Evolutionary conservation across 2,329 filamentous ascomycete genomes (phyloP).

Genomic region (Microsporum audouinii): DNA sequence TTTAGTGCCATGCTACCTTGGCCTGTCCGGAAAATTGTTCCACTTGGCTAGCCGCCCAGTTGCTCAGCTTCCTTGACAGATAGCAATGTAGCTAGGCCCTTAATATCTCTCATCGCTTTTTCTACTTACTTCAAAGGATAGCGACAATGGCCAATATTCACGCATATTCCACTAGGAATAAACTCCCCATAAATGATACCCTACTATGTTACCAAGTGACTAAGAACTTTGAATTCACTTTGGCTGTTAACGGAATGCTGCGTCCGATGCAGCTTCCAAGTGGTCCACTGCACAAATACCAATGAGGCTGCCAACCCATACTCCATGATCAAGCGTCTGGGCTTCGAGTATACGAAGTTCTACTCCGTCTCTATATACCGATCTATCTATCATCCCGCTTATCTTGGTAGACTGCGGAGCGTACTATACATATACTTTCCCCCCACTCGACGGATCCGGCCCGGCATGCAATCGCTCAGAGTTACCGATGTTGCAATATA

Average conservation of each 20-base stretch:
- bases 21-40: background rate
- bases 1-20: background rate
- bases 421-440: background rate
- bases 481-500: background rate
- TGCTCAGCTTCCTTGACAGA: background rate
- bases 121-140: background rate
- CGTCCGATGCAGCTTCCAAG: background rate
- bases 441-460: background rate
- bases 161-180: background rate
- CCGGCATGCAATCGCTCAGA: background rate
- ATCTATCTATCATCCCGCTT: background rate
- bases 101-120: background rate
- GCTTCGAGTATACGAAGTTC: background rate
- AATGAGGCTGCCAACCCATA: background rate
- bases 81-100: background rate
- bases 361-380: background rate
- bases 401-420: background rate
- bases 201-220: background rate
- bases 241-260: background rate
- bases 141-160: background rate
- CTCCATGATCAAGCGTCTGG: background rate
- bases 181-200: background rate
- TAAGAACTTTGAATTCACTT: background rate
- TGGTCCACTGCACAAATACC: background rate
- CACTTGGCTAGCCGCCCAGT: background rate